A percentile compares a stretch with the other conserved stretches of the same genome.
Conservation (phyloP, 1,139 yeast species). For the Blastobotrys apis region DNA sequence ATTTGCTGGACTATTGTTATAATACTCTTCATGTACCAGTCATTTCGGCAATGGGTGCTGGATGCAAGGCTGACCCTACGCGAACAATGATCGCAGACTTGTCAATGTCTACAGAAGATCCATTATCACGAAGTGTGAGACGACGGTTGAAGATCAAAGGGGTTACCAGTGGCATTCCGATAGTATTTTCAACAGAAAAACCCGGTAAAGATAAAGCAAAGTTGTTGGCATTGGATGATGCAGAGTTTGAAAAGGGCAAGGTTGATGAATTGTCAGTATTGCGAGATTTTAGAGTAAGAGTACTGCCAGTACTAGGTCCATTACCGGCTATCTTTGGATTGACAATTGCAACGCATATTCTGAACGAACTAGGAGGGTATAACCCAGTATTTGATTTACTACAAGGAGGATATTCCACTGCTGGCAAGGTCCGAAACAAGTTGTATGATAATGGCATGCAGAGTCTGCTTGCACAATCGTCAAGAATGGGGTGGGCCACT, state of each 20-base stretch:
- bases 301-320: constrained; percentile 91
- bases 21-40: constrained; percentile 43
- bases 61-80: constrained; percentile 84
- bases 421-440: constrained; percentile 85
- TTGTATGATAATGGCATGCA: constrained; percentile 78
- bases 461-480: constrained; percentile 81
- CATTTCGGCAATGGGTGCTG: constrained; percentile 94
- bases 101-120: constrained; percentile 83
- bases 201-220: constrained; percentile 94
- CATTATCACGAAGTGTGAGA: constrained; percentile 83
- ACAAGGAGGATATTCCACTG: constrained; percentile 47
- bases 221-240: constrained; percentile 75
- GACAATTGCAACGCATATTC: constrained; percentile 76
- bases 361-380: constrained; percentile 79
- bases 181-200: constrained; percentile 89
- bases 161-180: constrained; percentile 70
- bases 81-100: constrained; percentile 76
- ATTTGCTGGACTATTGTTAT: constrained; percentile 70
- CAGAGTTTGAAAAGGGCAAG: constrained; percentile 70
- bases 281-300: constrained; percentile 85
- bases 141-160: constrained; percentile 78
- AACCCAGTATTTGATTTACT: constrained; percentile 60
- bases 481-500: constrained; percentile 54
- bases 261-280: constrained; percentile 86
- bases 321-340: constrained; percentile 96